These are phyloP conservation scores for Paspalum vaginatum DNA, from an alignment of 176 grass and related monocot genomes.

Conservation along the genomic window DNA sequence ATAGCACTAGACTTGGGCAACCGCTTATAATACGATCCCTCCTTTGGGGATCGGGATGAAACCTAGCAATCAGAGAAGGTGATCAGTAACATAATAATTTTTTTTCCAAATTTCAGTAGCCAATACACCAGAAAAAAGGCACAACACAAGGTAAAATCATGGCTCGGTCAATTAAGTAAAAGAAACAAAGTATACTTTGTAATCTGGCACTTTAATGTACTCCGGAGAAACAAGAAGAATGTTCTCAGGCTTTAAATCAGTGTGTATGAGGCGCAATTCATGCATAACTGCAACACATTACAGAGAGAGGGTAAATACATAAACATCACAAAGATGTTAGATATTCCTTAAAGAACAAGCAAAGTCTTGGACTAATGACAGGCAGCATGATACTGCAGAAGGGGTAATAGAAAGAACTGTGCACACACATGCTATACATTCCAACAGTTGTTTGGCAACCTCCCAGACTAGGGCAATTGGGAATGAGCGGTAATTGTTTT, in stretches of 20 bases:
- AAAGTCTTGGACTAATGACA: slow-evolving; percentile 23
- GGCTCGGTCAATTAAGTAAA: slow-evolving; percentile 23
- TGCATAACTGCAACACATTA: slow-evolving; percentile 96
- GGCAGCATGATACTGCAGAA: slow-evolving; percentile 25
- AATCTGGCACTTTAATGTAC: slow-evolving; percentile 96
- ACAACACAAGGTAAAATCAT: background rate
- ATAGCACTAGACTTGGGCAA: slow-evolving; percentile 91
- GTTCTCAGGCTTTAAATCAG: slow-evolving; percentile 99
- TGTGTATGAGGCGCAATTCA: slow-evolving; percentile 98
- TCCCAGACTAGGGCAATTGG: slow-evolving; percentile 73
- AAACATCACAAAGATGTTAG: slow-evolving; percentile 37
- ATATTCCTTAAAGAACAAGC: slow-evolving; percentile 29
- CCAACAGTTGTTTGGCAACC: slow-evolving; percentile 82
- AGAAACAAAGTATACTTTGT: slow-evolving; percentile 90
- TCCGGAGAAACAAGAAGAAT: slow-evolving; percentile 97
- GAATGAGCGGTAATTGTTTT: slow-evolving; percentile 81
- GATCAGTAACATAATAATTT: slow-evolving; percentile 40
- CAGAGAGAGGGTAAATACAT: slow-evolving; percentile 59
- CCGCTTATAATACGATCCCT: slow-evolving; percentile 71
- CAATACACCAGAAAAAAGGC: background rate
- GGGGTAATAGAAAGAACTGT: slow-evolving; percentile 36
- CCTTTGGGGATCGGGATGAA: slow-evolving; percentile 59
- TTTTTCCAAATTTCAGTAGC: background rate
- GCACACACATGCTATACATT: slow-evolving; percentile 69
- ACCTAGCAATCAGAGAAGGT: slow-evolving; percentile 44